Evolutionary conservation across 192 early-diverging fungal species (phyloP), one percentile per base, ranked within the genome.

Genomic region (Umbelopsis isabellina): DNA sequence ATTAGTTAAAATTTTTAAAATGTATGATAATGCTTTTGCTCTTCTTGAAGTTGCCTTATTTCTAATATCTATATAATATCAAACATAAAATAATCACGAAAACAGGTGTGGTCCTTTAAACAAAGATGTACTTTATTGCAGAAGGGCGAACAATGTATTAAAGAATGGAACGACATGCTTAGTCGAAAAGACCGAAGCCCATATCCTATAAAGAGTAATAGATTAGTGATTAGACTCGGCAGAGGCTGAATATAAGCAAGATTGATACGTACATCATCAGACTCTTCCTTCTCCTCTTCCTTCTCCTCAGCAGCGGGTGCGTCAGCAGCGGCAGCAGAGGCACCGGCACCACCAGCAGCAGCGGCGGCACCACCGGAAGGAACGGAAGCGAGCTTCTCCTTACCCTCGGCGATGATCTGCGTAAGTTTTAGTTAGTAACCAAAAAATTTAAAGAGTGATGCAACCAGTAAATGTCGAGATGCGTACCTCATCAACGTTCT

Each of bases 131-230:
- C 37, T 69, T 69, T 69, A 69, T 69, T 69, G 68, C 33, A 53
- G 33, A 69, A 20, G 33, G 49, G 68, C 23, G 49, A 35, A 37
- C 11, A 45, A 52, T 53, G 35, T 41, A 51, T 52, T n/a, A 45
- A 69, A 51, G 41, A 49, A 35, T 45, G 46, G 45, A 18, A 53
- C 46, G 46, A 35, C 20, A 61, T 61, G 55, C 83, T 93, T 97
- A 97, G 88, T 97, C 95, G 87, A 97, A 97, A 75, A 97, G 92
- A 93, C 95, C 95, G 84, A 97, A 93, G 78, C 93, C 95, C 95
- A 97, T 97, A 78, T 93, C 85, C 48, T 77, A 45, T 44, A 53
- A 66, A 72, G 35, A 67, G n/a, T 11, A 45, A 44, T 22, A 13
- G 25, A 33, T 58, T 68, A 66, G 41, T 25, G 18, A 67, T 44